These are phyloP conservation scores for Xylogone sp. DNA, from an alignment of 2,329 filamentous ascomycete genomes.

Conservation along the genomic window DNA sequence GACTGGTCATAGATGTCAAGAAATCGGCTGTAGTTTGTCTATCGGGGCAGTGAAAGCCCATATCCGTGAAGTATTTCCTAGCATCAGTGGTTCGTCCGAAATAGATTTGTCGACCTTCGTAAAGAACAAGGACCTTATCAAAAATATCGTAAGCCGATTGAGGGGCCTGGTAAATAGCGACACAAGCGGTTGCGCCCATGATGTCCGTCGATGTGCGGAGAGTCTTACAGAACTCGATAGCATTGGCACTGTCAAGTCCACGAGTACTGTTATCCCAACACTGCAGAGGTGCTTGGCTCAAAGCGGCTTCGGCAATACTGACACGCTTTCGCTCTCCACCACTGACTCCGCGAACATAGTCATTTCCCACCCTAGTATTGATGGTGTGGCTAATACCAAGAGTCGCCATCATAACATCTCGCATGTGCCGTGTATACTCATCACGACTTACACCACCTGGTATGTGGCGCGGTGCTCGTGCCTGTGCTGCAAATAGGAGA, in stretches of 20 bases:
- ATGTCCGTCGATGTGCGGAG: constrained; percentile 62
- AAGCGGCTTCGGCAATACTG: constrained; percentile 70
- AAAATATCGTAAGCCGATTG: constrained; percentile 65
- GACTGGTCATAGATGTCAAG: constrained; percentile 67
- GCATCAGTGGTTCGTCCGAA: constrained; percentile 62
- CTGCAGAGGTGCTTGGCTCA: constrained; percentile 52
- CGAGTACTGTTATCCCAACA: constrained; percentile 75
- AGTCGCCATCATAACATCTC: constrained; percentile 60
- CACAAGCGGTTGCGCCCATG: constrained; percentile 55
- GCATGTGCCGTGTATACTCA: constrained; percentile 39
- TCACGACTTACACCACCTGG: constrained; percentile 54
- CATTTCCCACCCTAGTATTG: constrained; percentile 69
- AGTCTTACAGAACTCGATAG: constrained; percentile 66
- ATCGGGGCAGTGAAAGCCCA: constrained; percentile 70
- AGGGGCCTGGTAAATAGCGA: constrained; percentile 70
- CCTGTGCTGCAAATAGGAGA: constrained; percentile 65
- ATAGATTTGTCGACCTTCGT: constrained; percentile 67
- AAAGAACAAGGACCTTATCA: constrained; percentile 64
- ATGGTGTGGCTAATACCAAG: constrained; percentile 69
- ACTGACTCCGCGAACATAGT: constrained; percentile 62
- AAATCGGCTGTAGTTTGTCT: constrained; percentile 57
- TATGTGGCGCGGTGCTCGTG: constrained; percentile 59
- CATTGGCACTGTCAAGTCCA: constrained; percentile 70
- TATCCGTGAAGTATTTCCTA: constrained; percentile 61
- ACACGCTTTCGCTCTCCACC: constrained; percentile 74